phyloP scores from a whole-genome alignment of 2,329 filamentous ascomycete genomes.

The Cercospora janseana region DNA sequence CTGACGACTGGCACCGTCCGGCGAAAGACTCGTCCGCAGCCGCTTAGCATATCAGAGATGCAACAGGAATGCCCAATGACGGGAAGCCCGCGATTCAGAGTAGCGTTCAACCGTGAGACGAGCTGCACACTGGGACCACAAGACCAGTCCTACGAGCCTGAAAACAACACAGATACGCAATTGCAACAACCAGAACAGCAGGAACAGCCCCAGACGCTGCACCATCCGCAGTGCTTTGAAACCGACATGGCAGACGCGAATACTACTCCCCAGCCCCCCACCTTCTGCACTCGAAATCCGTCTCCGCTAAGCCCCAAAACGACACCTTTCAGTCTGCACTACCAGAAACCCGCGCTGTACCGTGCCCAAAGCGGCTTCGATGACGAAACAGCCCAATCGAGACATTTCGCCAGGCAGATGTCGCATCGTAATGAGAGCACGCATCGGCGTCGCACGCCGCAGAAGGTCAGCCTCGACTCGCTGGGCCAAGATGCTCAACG shows the following conservation, averaged over 20 bases:
- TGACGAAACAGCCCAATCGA: conserved; percentile 7
- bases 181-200: background rate
- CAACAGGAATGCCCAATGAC: background rate
- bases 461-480: background rate
- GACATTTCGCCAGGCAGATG: background rate
- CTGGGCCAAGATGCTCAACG: background rate
- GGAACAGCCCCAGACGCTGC: background rate
- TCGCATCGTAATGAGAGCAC: background rate
- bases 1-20: background rate
- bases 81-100: conserved; percentile 5
- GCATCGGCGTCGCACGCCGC: background rate
- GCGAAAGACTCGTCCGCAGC: background rate
- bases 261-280: background rate
- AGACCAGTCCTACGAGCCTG: background rate
- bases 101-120: conserved; percentile 6
- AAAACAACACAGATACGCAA: too few species aligned
- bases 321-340: background rate
- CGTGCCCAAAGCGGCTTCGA: conserved; percentile 8
- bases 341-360: background rate
- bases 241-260: background rate
- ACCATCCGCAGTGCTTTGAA: background rate
- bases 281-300: too few species aligned
- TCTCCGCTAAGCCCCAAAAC: conserved; percentile 7
- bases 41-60: background rate
- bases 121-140: conserved; percentile 8